Evolutionary conservation across 2,329 filamentous ascomycete species (phyloP), one percentile per base, ranked within the genome.

Genomic region (Colletotrichum chlorophyti): DNA sequence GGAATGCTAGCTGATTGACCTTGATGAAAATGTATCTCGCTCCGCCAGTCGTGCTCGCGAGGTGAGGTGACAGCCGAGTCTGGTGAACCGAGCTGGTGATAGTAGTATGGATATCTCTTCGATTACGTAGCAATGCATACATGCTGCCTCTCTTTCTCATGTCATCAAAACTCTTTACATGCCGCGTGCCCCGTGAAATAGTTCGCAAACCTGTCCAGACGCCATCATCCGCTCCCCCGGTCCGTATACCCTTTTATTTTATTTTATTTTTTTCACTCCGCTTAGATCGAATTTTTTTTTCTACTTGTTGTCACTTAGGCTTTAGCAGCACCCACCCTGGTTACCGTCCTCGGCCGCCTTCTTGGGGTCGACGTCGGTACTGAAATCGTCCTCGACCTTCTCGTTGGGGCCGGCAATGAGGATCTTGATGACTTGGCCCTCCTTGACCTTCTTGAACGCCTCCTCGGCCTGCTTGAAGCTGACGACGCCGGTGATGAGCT

Each of bases 401-500:
- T 85, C 81, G 63, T 89, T 88, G 7, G 86, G 86, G 0, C 87
- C 87, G 4, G 81, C 83, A 68, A 90, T 90, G 65, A 90, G 66
- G 19, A 88, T 81, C 79, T 90, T 90, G 68, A 90, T 89, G 17
- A 85, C 87, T 77, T 95, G 88, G 3, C 93, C 93, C 65, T 85
- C 84, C 81, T 92, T 93, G 35, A 96, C 92, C 75, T 93, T 90
- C 69, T 88, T 83, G 70, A 97, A 97, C 0, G 94, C 94, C 69
- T 89, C 80, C 77, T 96, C 92, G 0, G 94, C 94, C 62, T 95
- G 82, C 64, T 85, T 79, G 69, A 98, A 98, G 45, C 83, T 81
- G 48, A 97, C 92, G 24, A 87, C 86, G 26, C 83, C 83, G 12
- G 90, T 91, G 63, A 98, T 87, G 61, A 98, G 80, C 72, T 85